phyloP scores from a whole-genome alignment of 495 filamentous ascomycete genomes.

The Friedmanniomyces simplex region DNA sequence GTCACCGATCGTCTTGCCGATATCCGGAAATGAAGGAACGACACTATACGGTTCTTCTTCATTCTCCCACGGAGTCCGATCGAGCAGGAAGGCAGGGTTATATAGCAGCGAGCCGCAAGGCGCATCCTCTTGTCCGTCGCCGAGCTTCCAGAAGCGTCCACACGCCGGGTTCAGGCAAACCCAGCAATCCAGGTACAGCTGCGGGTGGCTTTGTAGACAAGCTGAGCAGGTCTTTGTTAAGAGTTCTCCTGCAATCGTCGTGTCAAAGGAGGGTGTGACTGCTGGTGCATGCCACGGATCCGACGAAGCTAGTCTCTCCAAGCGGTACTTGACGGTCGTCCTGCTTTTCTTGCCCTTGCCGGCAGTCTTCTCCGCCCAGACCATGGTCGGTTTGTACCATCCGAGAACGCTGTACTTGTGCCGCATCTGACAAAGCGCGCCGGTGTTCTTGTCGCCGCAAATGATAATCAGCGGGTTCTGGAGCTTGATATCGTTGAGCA shows the following conservation, averaged over 20 bases:
- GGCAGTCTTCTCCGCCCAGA: conserved; percentile 55
- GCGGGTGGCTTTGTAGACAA: conserved; percentile 34
- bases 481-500: conserved; percentile 26
- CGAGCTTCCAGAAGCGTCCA: conserved; percentile 44
- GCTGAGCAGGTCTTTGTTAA: conserved; percentile 25
- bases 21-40: conserved; percentile 32
- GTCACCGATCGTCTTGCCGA: conserved; percentile 23
- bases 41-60: conserved; percentile 33
- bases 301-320: conserved; percentile 53
- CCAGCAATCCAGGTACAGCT: conserved; percentile 53
- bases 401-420: conserved; percentile 61
- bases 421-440: conserved; percentile 44
- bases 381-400: conserved; percentile 60
- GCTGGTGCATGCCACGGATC: conserved; percentile 57
- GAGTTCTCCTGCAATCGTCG: not conserved
- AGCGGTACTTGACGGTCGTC: conserved; percentile 44
- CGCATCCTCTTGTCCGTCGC: conserved; percentile 16
- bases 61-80: conserved; percentile 30
- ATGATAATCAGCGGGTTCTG: conserved; percentile 28
- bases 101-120: conserved; percentile 38
- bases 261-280: not conserved
- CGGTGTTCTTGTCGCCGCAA: conserved; percentile 42
- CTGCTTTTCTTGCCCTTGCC: conserved; percentile 29
- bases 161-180: conserved; percentile 57
- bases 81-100: conserved; percentile 44